phyloP scores from a whole-genome alignment of 169 alveolate genomes.

The Cystoisospora suis region DNA sequence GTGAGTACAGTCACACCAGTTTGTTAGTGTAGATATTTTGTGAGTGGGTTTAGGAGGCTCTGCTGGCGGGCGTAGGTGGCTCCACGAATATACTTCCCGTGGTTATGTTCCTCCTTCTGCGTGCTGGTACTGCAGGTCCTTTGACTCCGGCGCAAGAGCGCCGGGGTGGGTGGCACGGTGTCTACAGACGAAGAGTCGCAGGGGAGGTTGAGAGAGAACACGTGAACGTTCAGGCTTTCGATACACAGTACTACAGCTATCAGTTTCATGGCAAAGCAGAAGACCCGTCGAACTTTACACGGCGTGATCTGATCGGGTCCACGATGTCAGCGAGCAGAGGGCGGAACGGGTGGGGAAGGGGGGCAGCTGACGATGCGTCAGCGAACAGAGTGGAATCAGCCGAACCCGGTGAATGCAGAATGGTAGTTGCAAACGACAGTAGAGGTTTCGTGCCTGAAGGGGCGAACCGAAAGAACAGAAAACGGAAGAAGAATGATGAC shows the following conservation, averaged over 20 bases:
- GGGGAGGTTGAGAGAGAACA: conserved; percentile 41
- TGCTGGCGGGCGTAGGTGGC: not conserved
- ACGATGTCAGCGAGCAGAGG: not conserved
- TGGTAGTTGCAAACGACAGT: not conserved
- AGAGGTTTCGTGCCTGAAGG: not conserved
- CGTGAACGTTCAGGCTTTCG: conserved; percentile 16
- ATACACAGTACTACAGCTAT: conserved; percentile 30
- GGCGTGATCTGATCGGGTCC: not conserved
- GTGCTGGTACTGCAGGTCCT: conserved; percentile 46
- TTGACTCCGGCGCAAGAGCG: conserved; percentile 44
- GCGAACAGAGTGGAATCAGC: not conserved
- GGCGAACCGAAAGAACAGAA: not conserved
- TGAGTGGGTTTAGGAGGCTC: not conserved
- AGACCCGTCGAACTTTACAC: conserved; percentile 39
- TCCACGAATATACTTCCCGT: not conserved
- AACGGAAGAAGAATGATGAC: conserved; percentile 33
- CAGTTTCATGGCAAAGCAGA: conserved; percentile 10
- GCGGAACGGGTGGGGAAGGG: not conserved
- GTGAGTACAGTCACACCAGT: no score
- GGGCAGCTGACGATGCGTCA: not conserved
- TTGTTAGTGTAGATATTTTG: no score
- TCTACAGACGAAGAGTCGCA: conserved; percentile 18
- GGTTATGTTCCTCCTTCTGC: not conserved
- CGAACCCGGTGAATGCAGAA: not conserved
- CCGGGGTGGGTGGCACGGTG: conserved; percentile 26